Evolutionary conservation across 345 rosid species (phyloP).

Genomic region (Hibiscus mutabilis): DNA sequence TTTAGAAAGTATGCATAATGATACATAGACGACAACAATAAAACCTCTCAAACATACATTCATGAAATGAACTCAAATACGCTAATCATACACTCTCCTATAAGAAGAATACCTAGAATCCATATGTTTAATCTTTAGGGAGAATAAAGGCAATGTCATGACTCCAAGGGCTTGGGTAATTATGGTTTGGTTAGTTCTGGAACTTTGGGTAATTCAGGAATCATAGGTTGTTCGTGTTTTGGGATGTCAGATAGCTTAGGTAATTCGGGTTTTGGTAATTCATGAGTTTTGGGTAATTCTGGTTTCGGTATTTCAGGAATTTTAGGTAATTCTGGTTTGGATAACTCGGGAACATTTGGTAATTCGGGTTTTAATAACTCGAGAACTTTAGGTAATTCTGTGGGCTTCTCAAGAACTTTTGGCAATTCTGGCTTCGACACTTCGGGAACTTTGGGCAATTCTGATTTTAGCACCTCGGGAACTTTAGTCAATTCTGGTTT

Average conservation of each 20-base stretch:
- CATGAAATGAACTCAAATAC: not conserved
- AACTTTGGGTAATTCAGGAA: not conserved
- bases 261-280: not conserved
- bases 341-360: not conserved
- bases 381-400: not conserved
- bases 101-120: not conserved
- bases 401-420: not conserved
- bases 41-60: not conserved
- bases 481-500: not conserved
- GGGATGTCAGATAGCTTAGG: not conserved
- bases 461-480: not conserved
- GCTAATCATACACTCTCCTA: not conserved
- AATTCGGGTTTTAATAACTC: not conserved
- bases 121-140: not conserved
- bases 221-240: not conserved
- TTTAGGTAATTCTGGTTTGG: not conserved
- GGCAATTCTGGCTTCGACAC: not conserved
- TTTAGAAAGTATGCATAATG: not conserved
- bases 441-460: not conserved
- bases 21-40: not conserved
- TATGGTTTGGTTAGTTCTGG: not conserved
- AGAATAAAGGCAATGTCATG: not conserved
- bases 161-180: not conserved
- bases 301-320: not conserved
- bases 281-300: not conserved